phyloP scores from a whole-genome alignment of 176 grass and related monocot species.

The Elymus sibiricus region DNA sequence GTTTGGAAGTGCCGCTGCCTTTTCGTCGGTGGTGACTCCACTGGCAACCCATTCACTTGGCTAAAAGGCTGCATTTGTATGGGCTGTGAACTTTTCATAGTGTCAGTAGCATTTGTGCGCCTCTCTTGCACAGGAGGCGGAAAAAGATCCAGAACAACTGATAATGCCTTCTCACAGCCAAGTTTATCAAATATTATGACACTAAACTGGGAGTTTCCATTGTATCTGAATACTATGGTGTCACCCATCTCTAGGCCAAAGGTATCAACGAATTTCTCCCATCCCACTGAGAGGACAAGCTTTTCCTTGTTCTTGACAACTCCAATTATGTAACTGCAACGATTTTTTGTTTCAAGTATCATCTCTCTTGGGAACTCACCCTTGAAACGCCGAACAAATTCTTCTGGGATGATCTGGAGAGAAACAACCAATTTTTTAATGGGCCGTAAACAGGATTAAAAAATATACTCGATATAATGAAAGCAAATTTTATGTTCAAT shows the following conservation, averaged over 20 bases:
- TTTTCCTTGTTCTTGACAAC: background rate
- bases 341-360: background rate
- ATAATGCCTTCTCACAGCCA: constrained; percentile 2
- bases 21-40: background rate
- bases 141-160: background rate
- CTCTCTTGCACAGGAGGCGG: background rate
- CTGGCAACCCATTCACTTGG: background rate
- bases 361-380: background rate
- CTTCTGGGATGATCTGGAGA: background rate
- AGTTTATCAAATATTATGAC: constrained; percentile 8
- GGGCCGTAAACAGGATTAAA: background rate
- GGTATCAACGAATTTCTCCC: background rate
- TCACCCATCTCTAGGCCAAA: constrained; percentile 6
- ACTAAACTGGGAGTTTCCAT: background rate
- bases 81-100: background rate
- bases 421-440: background rate
- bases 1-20: background rate
- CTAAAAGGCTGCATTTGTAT: background rate
- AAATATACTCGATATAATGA: background rate
- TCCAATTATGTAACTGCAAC: background rate
- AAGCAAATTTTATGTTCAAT: background rate
- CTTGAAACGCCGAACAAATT: constrained; percentile 12
- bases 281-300: background rate
- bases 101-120: background rate
- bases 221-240: background rate